These are phyloP conservation scores for Fusarium sp. DNA, from an alignment of 2,329 filamentous ascomycete genomes.

Conservation along the genomic window DNA sequence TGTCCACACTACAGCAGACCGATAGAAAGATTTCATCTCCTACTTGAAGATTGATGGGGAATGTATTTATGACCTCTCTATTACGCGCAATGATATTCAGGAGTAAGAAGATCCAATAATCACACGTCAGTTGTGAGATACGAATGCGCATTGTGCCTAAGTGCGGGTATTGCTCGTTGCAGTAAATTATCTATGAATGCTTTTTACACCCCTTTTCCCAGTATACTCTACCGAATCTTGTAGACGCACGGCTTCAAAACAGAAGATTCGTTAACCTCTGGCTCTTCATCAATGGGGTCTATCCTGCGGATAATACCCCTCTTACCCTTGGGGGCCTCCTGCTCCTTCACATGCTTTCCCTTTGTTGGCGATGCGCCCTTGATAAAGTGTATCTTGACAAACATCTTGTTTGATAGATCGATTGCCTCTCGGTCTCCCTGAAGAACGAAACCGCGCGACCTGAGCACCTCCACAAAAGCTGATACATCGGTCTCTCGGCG, in stretches of 20 bases:
- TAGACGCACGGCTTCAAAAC: constrained; percentile 96
- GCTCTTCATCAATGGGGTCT: constrained; percentile 66
- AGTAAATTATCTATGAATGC: constrained; percentile 23
- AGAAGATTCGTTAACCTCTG: constrained; percentile 70
- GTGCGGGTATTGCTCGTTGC: constrained; percentile 31
- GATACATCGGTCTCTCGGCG: constrained; percentile 84
- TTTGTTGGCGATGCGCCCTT: constrained; percentile 80
- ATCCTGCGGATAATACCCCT: constrained; percentile 66
- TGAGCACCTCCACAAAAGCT: constrained; percentile 85
- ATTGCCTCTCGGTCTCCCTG: constrained; percentile 73
- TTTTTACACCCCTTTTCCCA: not conserved
- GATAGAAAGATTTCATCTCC: constrained; percentile 40
- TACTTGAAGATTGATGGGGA: constrained; percentile 12
- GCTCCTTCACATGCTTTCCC: constrained; percentile 74
- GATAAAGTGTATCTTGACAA: constrained; percentile 94
- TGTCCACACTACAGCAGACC: constrained; percentile 22
- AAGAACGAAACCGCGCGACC: constrained; percentile 84
- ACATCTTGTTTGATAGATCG: constrained; percentile 95
- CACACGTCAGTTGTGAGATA: constrained; percentile 30
- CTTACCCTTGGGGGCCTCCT: constrained; percentile 68
- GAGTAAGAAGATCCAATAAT: constrained; percentile 32
- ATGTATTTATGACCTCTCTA: constrained; percentile 19
- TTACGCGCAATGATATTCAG: constrained; percentile 25
- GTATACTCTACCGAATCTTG: constrained; percentile 75
- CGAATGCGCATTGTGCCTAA: constrained; percentile 29